Conservation (phyloP, 805 yeast genomes). For the Metschnikowia lochheadii region DNA sequence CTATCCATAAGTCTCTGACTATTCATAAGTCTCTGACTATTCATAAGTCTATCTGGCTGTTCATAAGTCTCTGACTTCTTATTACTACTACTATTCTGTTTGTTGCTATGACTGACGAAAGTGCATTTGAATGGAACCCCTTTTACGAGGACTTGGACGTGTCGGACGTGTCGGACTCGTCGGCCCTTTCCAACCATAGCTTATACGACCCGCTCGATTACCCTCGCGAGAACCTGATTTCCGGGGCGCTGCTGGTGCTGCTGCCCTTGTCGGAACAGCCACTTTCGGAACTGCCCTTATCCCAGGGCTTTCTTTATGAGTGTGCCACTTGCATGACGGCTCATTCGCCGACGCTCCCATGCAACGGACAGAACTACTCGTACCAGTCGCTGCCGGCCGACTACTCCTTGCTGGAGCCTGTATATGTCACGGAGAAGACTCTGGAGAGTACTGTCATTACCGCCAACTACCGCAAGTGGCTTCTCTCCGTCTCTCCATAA, state of each 20-base stretch:
- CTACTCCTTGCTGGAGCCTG: conserved; percentile 9
- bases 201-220: conserved; percentile 3
- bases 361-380: conserved; percentile 10
- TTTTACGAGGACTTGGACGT: conserved; percentile 12
- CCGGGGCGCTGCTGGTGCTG: neutral
- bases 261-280: neutral
- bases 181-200: neutral
- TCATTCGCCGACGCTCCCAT: conserved; percentile 16
- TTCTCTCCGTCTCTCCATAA: conserved; percentile 18
- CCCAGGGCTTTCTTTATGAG: conserved; percentile 14
- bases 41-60: too few species aligned
- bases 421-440: conserved; percentile 11
- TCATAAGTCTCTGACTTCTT: too few species aligned
- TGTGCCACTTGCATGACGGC: conserved; percentile 16
- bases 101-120: neutral
- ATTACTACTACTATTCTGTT: neutral
- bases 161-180: neutral
- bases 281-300: neutral
- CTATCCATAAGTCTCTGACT: too few species aligned
- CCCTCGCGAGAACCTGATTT: neutral
- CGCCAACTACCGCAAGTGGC: conserved; percentile 22
- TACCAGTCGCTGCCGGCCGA: conserved; percentile 3
- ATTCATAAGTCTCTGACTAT: too few species aligned
- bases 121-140: conserved; percentile 19
- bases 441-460: conserved; percentile 13